Evolutionary conservation across 192 early-diverging fungal species (phyloP), one percentile per base, ranked within the genome.

Genomic region (Linnemannia hyalina): DNA sequence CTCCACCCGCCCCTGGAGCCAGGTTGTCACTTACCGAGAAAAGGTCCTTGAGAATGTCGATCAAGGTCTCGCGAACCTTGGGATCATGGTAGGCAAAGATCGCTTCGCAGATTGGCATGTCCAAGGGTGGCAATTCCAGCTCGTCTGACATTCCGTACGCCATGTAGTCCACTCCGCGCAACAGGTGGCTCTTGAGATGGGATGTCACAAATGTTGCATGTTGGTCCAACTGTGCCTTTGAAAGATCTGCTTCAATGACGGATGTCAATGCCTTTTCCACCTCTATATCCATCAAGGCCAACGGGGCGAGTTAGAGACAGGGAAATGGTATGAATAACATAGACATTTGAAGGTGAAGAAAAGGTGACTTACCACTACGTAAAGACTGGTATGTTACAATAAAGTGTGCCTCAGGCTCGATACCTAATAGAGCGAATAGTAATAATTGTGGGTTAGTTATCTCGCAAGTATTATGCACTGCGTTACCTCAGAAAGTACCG

Each of bases 141-240:
- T 84, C 85, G 73, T 95, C 91, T 0, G 89, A 85, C 69, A 94
- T 82, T 16, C 92, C 94, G 80, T 95, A 95, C 10, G 83, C 80
- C 70, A 87, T 80, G 73, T 90, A 92, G 78, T 95, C 94, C 38
- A 94, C 86, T 46, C 85, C 81, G 22, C 80, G 80, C 44, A 92
- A 47, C 41, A 93, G 88, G n/a, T 88, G 88, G 54, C 88, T 89
- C 65, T 88, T 88, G 36, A 92, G 78, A 49, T 89, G 89, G 26
- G 78, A 78, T 65, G 90, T 82, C 20, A 92, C 76, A 70, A 89
- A 92, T 5, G 80, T 44, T 11, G 78, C 78, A 52, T 93, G 92
- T 69, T 93, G 92, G 10, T 84, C 88, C 36, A 93, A 75, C 49
- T 90, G 84, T 18, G 85, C 80, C 40, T 90, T 82, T 41, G 82